Conservation (phyloP, 2,329 filamentous ascomycete genomes). For the Paramyrothecium roridum region DNA sequence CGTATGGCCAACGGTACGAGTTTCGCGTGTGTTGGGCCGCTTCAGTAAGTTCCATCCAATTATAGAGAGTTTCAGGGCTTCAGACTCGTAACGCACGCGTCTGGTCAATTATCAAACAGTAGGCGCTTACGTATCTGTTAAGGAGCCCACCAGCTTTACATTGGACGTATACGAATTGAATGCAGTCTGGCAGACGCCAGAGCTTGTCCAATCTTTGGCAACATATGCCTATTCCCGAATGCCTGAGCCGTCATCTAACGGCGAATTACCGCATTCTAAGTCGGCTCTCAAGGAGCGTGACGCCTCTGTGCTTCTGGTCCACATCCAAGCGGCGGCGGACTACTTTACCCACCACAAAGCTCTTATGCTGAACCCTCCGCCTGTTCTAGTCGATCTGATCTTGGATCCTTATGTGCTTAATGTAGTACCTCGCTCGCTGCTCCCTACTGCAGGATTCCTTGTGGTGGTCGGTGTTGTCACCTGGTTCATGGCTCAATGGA, state of each 20-base stretch:
- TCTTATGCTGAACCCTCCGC: slow-evolving; percentile 72
- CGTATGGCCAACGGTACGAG: slow-evolving; percentile 78
- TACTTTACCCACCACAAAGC: slow-evolving; percentile 74
- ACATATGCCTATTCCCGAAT: slow-evolving; percentile 55
- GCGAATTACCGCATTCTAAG: slow-evolving; percentile 7
- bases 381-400: slow-evolving; percentile 76
- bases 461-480: slow-evolving; percentile 51
- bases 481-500: slow-evolving; percentile 38
- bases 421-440: slow-evolving; percentile 72
- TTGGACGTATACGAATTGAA: slow-evolving; percentile 63
- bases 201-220: slow-evolving; percentile 63
- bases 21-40: slow-evolving; percentile 91
- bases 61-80: not conserved
- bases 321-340: slow-evolving; percentile 73
- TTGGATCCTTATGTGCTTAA: slow-evolving; percentile 84
- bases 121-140: not conserved
- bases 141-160: slow-evolving; percentile 85
- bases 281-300: slow-evolving; percentile 12
- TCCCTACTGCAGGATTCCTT: slow-evolving; percentile 70
- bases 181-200: slow-evolving; percentile 58
- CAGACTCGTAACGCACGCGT: too few species aligned
- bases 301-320: slow-evolving; percentile 67
- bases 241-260: slow-evolving; percentile 15
- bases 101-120: not conserved
- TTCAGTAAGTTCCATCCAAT: slow-evolving; percentile 60